Base-by-base conservation (phyloP, 2,329 filamentous ascomycete genomes). In the Seiridium cupressi region DNA sequence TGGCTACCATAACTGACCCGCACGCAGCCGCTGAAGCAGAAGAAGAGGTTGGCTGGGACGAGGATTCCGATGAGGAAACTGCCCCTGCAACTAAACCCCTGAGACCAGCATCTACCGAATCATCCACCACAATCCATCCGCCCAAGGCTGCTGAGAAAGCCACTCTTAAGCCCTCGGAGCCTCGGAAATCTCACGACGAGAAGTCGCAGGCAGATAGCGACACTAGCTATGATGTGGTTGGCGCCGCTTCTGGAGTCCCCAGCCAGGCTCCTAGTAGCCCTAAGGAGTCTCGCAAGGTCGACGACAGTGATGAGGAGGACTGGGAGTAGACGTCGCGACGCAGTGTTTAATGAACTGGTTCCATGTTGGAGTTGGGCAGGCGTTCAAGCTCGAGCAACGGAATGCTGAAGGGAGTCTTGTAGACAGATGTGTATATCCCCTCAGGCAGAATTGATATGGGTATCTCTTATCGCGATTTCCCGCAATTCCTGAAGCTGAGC, bases 151-250 rank as follows among this genome's bases (percentile, higher is more conserved):
- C 73, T 60, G 65, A 70, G 64, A 63, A 77, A 62, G 70, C 70
- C 49, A 71, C 71, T n/a, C 78, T 86, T 53, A 92, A 92, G 74
- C 82, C 88, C 34, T 76, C 78, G 36, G 86, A 90, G 67, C 79
- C 87, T 18, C 88, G 91, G 53, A 86, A 84, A 69, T 96, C 93
- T 34, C 90, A 96, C 69, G 93, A 97, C 70, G 90, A 93, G 73
- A 93, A 94, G 73, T 96, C 91, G 34, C 91, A 95, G 66, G 88
- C 93, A 6, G 95, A 95, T 69, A 97, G 94, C 72, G 95, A 99
- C 68, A 92, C 92, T 18, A 97, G 93, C 77, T 99, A 99, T 74
- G 95, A 99, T 73, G 84, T 99, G 40, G 92, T 99, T 51, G 90
- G 90, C 6, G 88, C 89, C 5, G 81, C 87, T 51, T 93, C 90